These are phyloP conservation scores for Vitis rupestris DNA, from an alignment of 164 flowering plant species.

Conservation along the genomic window DNA sequence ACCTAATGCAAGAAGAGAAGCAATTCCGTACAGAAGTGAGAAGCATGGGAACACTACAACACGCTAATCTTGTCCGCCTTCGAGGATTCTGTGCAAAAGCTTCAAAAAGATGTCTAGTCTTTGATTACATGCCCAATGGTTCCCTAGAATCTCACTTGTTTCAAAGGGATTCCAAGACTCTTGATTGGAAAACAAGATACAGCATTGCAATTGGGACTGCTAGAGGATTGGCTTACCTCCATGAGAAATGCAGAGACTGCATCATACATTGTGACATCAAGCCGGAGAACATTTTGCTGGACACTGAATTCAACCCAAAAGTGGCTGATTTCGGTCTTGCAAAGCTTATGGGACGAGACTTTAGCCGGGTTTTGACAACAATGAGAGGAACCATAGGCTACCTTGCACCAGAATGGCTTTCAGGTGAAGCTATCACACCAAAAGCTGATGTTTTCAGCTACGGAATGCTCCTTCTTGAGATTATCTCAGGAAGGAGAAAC, in stretches of 20 bases:
- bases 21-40: constrained; percentile 64
- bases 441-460: constrained; percentile 62
- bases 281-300: constrained; percentile 59
- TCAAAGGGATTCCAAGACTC: constrained; percentile 1
- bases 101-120: constrained; percentile 42
- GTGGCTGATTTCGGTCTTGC: constrained; percentile 67
- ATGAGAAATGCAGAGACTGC: constrained; percentile 52
- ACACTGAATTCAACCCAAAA: constrained; percentile 39
- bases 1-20: constrained; percentile 55
- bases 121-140: constrained; percentile 57
- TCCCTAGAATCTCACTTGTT: constrained; percentile 45
- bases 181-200: constrained; percentile 47
- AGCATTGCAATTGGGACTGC: constrained; percentile 50
- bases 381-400: constrained; percentile 63
- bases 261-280: constrained; percentile 64
- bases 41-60: constrained; percentile 67
- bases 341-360: constrained; percentile 50
- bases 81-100: constrained; percentile 58
- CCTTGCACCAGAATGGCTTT: constrained; percentile 64
- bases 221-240: constrained; percentile 53
- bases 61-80: constrained; percentile 53
- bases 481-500: constrained; percentile 50
- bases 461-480: constrained; percentile 53
- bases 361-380: constrained; percentile 53
- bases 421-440: constrained; percentile 46